Percentiles rank a stretch among this genome's conserved stretches.
Evolutionary conservation across 176 grass and related monocot species (phyloP).

Genomic region (Lolium perenne): DNA sequence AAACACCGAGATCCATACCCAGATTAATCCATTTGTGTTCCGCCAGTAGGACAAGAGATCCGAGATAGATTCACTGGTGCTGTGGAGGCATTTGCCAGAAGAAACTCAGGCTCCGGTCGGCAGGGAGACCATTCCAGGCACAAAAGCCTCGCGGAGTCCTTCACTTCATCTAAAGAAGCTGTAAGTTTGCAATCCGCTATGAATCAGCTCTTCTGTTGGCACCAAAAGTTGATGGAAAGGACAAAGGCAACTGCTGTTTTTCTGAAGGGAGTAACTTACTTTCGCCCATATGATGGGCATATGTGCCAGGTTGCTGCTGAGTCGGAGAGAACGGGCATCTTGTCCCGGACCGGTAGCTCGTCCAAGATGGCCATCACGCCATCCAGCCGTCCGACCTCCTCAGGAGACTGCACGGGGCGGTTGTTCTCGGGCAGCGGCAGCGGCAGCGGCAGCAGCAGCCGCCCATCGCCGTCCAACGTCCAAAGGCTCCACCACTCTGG

Average conservation of each 20-base stretch:
- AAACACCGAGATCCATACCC: not conserved
- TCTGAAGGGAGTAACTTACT: not conserved
- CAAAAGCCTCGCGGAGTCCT: constrained; percentile 73
- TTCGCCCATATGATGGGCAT: not conserved
- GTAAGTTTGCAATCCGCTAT: constrained; percentile 36
- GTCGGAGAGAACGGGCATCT: constrained; percentile 52
- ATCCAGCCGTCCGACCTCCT: constrained; percentile 58
- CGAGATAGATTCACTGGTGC: constrained; percentile 87
- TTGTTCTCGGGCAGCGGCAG: constrained; percentile 54
- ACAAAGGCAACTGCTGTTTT: not conserved
- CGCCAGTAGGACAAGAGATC: constrained; percentile 87
- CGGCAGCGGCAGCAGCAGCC: constrained; percentile 49
- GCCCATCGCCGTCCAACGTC: constrained; percentile 44
- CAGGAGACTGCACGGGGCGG: constrained; percentile 52
- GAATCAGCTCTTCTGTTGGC: not conserved
- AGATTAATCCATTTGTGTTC: constrained; percentile 28
- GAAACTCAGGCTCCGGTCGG: constrained; percentile 61
- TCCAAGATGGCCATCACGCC: constrained; percentile 58
- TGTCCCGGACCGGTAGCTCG: constrained; percentile 63
- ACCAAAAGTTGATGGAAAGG: not conserved
- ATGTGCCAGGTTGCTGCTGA: constrained; percentile 50
- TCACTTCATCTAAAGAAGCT: constrained; percentile 65
- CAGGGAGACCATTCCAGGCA: constrained; percentile 65
- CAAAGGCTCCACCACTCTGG: constrained; percentile 79
- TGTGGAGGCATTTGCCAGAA: constrained; percentile 92